Percentiles rank a stretch among this genome's conserved stretches.
phyloP scores from a whole-genome alignment of 2,329 filamentous ascomycete genomes.

The Rhynchosporium graminicola region DNA sequence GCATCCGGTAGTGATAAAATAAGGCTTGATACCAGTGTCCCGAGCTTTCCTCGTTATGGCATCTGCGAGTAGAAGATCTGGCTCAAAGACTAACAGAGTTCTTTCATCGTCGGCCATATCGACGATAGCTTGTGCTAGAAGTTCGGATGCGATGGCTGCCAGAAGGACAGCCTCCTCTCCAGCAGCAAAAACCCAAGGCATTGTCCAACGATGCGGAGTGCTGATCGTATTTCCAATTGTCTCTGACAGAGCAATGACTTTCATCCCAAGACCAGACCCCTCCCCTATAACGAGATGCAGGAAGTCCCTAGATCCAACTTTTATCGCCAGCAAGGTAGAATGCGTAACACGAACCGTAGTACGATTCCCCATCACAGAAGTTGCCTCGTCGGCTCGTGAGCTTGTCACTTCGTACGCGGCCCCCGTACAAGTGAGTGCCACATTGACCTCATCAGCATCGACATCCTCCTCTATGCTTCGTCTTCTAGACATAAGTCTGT shows the following conservation, averaged over 20 bases:
- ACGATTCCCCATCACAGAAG: background rate
- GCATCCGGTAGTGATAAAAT: constrained; percentile 10
- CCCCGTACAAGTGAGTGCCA: background rate
- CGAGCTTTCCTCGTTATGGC: constrained; percentile 10
- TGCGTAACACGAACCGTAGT: constrained; percentile 16
- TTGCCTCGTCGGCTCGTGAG: background rate
- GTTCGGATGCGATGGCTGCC: constrained; percentile 10
- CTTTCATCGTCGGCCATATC: background rate
- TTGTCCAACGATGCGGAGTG: constrained; percentile 1
- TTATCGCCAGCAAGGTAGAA: constrained; percentile 13
- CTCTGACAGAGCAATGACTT: constrained; percentile 16
- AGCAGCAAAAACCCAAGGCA: constrained; percentile 12
- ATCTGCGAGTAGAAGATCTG: constrained; percentile 8
- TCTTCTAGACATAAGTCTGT: constrained; percentile 23
- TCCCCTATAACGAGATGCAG: constrained; percentile 11
- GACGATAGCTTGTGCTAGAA: constrained; percentile 7
- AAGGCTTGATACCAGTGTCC: constrained; percentile 1
- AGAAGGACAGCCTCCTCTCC: constrained; percentile 13
- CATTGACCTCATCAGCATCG: background rate
- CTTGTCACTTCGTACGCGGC: constrained; percentile 16
- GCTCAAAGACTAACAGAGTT: constrained; percentile 14
- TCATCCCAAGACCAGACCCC: background rate
- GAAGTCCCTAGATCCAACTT: constrained; percentile 2
- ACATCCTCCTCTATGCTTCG: constrained; percentile 23
- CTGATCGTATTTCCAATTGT: constrained; percentile 6